These are phyloP conservation scores for Metschnikowia cerradonensis DNA, from an alignment of 805 yeast species.

Conservation along the genomic window DNA sequence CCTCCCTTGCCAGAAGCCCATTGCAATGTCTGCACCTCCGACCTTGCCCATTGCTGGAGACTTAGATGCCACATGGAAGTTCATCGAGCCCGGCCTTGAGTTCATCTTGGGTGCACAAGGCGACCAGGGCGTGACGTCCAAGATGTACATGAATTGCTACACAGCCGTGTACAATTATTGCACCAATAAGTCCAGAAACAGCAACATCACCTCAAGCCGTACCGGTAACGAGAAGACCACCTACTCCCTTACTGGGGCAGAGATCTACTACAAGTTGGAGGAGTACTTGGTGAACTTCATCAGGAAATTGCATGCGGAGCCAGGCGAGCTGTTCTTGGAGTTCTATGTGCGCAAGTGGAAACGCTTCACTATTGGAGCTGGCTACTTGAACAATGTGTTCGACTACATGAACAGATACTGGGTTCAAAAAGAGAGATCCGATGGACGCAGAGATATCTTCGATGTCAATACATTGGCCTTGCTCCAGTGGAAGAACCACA, in stretches of 20 bases:
- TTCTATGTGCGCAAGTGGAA: slow-evolving; percentile 67
- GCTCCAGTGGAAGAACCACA: slow-evolving; percentile 79
- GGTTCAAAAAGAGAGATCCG: slow-evolving; percentile 94
- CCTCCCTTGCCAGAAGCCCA: not conserved
- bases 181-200: slow-evolving; percentile 65
- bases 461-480: slow-evolving; percentile 89
- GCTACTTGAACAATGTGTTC: slow-evolving; percentile 85
- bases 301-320: slow-evolving; percentile 43
- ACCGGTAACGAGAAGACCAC: slow-evolving; percentile 23
- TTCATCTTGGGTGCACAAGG: slow-evolving; percentile 68
- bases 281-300: slow-evolving; percentile 63
- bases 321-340: slow-evolving; percentile 23
- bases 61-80: slow-evolving; percentile 68
- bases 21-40: slow-evolving; percentile 13
- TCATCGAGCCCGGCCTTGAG: slow-evolving; percentile 71
- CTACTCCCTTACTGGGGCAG: slow-evolving; percentile 77
- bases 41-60: slow-evolving; percentile 55
- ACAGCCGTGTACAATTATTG: slow-evolving; percentile 93
- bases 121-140: slow-evolving; percentile 59
- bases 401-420: slow-evolving; percentile 96
- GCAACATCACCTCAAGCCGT: slow-evolving; percentile 14
- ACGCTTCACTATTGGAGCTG: slow-evolving; percentile 86
- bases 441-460: slow-evolving; percentile 83
- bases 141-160: slow-evolving; percentile 83
- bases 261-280: slow-evolving; percentile 71